phyloP scores from a whole-genome alignment of 176 grass and related monocot species.

The Secale cereale region DNA sequence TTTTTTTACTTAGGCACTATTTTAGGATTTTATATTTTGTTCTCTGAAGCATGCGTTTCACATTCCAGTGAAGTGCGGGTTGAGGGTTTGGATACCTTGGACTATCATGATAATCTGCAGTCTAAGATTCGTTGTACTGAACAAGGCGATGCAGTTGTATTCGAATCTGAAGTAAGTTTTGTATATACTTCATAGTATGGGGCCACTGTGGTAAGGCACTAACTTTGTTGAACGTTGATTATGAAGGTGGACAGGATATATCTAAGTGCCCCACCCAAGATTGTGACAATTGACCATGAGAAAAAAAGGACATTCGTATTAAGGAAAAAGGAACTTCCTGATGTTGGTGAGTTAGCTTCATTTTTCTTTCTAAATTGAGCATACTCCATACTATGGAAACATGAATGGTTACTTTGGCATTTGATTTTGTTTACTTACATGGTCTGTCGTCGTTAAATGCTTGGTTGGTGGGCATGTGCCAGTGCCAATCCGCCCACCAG shows the following conservation, averaged over 20 bases:
- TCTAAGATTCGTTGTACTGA: slow-evolving; percentile 57
- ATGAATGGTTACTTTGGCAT: neutral
- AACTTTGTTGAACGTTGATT: neutral
- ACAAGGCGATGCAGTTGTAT: slow-evolving; percentile 86
- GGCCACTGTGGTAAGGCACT: neutral
- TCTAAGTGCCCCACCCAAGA: slow-evolving; percentile 63
- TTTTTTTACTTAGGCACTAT: neutral
- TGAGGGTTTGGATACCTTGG: slow-evolving; percentile 86
- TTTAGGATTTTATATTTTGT: no score
- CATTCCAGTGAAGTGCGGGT: slow-evolving; percentile 82
- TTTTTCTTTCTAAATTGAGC: neutral
- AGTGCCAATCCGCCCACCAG: neutral
- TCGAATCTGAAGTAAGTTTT: slow-evolving; percentile 77
- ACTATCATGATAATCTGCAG: slow-evolving; percentile 79
- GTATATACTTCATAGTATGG: neutral
- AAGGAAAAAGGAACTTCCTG: slow-evolving; percentile 79
- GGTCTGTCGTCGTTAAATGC: neutral
- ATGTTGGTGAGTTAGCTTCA: slow-evolving; percentile 50
- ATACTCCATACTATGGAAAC: no score
- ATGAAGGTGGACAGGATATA: slow-evolving; percentile 77
- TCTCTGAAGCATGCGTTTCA: slow-evolving; percentile 2
- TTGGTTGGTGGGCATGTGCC: neutral
- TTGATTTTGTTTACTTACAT: slow-evolving; percentile 1
- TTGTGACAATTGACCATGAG: slow-evolving; percentile 78
- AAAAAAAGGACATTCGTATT: slow-evolving; percentile 82